Conservation (phyloP, 306 rosid species). For the Cicer yamashitae region DNA sequence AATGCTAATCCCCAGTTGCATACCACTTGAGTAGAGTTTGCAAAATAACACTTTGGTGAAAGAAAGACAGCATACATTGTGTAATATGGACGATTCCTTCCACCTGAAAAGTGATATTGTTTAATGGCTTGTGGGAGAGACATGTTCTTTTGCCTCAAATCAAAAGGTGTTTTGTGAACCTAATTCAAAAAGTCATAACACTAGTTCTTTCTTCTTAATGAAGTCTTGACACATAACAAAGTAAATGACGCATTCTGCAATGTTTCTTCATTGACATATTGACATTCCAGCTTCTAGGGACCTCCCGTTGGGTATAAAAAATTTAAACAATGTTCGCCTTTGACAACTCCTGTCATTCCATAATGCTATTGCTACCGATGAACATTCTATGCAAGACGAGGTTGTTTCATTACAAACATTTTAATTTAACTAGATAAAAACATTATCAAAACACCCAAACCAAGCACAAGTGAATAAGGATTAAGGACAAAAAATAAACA, state of each 20-base stretch:
- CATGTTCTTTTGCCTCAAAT: slow-evolving; percentile 19
- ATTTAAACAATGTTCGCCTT: neutral
- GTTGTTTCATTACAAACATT: slow-evolving; percentile 7
- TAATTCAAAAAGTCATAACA: slow-evolving; percentile 16
- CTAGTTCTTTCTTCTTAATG: neutral
- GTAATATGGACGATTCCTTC: neutral
- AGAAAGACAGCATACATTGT: slow-evolving; percentile 5
- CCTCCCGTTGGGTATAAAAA: neutral
- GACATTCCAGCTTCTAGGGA: slow-evolving; percentile 5
- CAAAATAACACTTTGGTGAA: slow-evolving; percentile 8
- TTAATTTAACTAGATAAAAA: slow-evolving; percentile 24
- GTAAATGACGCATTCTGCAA: slow-evolving; percentile 11
- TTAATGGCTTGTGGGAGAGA: slow-evolving; percentile 2
- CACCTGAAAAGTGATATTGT: neutral
- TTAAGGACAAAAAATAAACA: neutral
- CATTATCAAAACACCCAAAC: slow-evolving; percentile 14
- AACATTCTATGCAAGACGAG: slow-evolving; percentile 23
- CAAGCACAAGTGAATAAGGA: neutral
- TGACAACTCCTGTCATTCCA: slow-evolving; percentile 8
- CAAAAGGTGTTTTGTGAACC: neutral
- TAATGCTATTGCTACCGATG: neutral
- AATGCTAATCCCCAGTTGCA: slow-evolving; percentile 9
- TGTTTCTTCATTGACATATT: slow-evolving; percentile 15
- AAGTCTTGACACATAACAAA: neutral
- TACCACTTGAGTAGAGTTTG: slow-evolving; percentile 7